Evolutionary conservation across 1,139 yeast species (phyloP), one percentile per base, ranked within the genome.

Genomic region (Taiozyma sp.): DNA sequence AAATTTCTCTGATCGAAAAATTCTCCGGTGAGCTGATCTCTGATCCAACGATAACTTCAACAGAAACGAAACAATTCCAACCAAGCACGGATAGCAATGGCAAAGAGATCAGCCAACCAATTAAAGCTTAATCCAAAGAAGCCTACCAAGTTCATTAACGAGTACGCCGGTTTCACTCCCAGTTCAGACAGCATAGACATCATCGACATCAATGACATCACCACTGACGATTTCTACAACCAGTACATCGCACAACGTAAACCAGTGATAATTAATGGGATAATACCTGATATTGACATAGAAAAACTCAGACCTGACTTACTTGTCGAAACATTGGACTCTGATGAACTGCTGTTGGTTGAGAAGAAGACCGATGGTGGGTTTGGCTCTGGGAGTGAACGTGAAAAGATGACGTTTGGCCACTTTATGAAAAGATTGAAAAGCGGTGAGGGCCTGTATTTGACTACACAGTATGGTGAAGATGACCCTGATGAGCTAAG

Each of bases 381-480:
- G 3, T 85, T 80, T 68, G 92, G 92, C 0, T 76, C 82, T 32
- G 89, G 89, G 1, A 71, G 73, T 32, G 67, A 72, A 51, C 68
- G 90, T 56, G 66, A 74, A 14, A 71, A 71, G 51, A 74, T 83
- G 79, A 62, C 69, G 2, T 71, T 84, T 53, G 60, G 57, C 0
- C 80, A 81, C 23, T 73, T 84, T 52, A 60, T 83, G 50, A 62
- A 66, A 0, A 69, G 68, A 53, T 61, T 83, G 30, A 50, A 57
- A 4, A 82, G 79, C 0, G 75, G 74, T 12, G 73, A 70, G 28
- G 70, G 70, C 1, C 73, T 76, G 54, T 85, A 85, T 57, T 70
- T 84, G 61, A 85, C 91, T 0, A 85, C 92, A 0, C 92, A 85
- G 57, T 85, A 85, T 62, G 74, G 66, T n/a, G 73, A 70, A 48